A percentile compares a stretch with the other conserved stretches of the same genome.
Evolutionary conservation across 1,139 yeast genomes (phyloP).

Genomic region (Scheffersomyces illinoinensis): DNA sequence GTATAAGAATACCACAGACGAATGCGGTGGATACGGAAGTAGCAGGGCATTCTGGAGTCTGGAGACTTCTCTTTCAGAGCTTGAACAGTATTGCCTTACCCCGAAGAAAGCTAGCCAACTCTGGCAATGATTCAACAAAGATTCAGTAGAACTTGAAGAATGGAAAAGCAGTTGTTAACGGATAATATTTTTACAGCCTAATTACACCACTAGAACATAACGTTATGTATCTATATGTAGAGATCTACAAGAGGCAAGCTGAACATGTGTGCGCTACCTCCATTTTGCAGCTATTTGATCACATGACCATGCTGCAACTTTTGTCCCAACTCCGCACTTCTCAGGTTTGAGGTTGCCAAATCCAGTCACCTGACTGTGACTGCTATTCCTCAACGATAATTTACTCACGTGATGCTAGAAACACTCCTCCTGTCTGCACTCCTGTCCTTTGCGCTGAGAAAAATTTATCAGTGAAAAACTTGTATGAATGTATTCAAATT

Average conservation of each 20-base stretch:
- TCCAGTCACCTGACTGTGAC: neutral
- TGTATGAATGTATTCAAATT: conserved; percentile 4
- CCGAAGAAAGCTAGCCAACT: conserved; percentile 17
- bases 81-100: conserved; percentile 30
- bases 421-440: neutral
- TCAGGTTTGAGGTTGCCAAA: neutral
- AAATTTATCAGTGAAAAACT: conserved; percentile 12
- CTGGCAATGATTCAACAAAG: conserved; percentile 10
- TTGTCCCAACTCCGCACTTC: conserved; percentile 3
- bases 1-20: conserved; percentile 2
- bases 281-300: neutral
- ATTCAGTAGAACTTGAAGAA: too few species aligned
- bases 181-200: too few species aligned
- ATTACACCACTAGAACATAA: neutral
- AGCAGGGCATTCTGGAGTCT: conserved; percentile 26
- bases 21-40: conserved; percentile 2
- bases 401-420: neutral
- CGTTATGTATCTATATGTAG: neutral
- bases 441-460: conserved; percentile 1
- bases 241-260: too few species aligned
- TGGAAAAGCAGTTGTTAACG: too few species aligned
- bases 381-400: neutral
- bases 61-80: conserved; percentile 29
- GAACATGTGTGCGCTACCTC: too few species aligned
- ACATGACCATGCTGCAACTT: conserved; percentile 1